Base-by-base conservation (phyloP, 805 yeast genomes). In the Scheffersomyces ergatensis region DNA sequence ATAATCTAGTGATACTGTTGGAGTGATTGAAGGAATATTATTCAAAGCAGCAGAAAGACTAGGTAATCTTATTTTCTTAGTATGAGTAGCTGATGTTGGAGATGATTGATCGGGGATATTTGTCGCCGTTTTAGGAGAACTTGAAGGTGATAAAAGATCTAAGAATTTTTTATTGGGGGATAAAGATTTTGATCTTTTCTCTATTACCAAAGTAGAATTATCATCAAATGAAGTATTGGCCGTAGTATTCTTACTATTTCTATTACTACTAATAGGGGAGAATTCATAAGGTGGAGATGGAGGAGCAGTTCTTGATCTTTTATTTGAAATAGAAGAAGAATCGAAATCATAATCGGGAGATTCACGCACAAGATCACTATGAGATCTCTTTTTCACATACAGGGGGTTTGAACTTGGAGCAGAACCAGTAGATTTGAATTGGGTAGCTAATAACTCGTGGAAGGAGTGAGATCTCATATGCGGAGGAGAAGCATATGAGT, bases 261-360 rank as follows among this genome's bases (percentile, higher is more conserved):
- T n/a, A 9, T 13, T 13, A 13, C 11, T 16, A 4, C n/a, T 7
- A 8, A 18, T 7, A 21, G 50, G 14, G 52, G 20, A 12, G 36
- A 34, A 30, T 36, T 44, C 18, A 5, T 32, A 41, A 7, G 52
- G 45, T 1, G 68, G 67, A 14, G 72, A 67, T 11, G 76, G 72
- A 25, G 77, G 76, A 3, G 76, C 76, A 8, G 76, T 70, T 50
- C 67, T 60, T n/a, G 74, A 60, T 37, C 73, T 56, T 50, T 72
- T 72, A 33, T 32, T 39, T 45, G 45, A 9, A n/a, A n/a, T n/a
- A 16, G 30, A 8, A 9, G 16, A 19, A 4, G 30, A 21, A 34
- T 41, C 42, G 19, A 18, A 15, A 5, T 29, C 23, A 49, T 38
- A 26, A 29, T 29, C 32, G 5, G 32, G 18, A 29, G 32, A 29